Conservation (phyloP, 176 grass and related monocot species). For the Aegilops bicornis region DNA sequence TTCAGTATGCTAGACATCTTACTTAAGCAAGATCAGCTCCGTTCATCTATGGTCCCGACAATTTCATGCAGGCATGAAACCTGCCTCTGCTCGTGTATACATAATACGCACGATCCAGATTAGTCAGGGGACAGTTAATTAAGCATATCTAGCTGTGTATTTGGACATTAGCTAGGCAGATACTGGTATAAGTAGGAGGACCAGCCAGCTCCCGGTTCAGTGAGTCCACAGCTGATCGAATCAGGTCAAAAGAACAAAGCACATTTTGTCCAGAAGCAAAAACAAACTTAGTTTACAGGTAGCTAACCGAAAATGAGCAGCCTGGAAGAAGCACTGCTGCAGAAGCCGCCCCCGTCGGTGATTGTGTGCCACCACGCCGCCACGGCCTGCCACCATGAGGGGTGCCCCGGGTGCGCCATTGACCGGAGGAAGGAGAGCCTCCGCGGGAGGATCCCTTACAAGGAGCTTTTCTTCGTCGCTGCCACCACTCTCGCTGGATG, state of each 20-base stretch:
- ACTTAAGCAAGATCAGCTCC: neutral
- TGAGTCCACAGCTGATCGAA: constrained; percentile 17
- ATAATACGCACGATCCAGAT: neutral
- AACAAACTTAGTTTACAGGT: neutral
- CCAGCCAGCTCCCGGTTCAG: neutral
- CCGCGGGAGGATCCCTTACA: neutral
- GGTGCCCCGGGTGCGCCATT: neutral
- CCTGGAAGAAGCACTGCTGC: neutral
- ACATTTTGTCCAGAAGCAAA: neutral
- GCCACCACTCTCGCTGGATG: neutral
- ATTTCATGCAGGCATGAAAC: neutral
- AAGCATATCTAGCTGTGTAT: neutral
- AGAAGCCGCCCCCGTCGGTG: neutral
- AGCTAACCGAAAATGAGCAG: neutral
- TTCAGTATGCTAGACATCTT: neutral
- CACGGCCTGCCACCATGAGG: neutral
- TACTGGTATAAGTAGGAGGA: neutral
- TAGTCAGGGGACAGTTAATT: neutral
- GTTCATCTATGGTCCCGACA: neutral
- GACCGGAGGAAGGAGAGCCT: neutral
- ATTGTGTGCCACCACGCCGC: neutral
- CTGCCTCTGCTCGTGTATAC: neutral
- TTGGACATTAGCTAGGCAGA: neutral
- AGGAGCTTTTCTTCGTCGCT: constrained; percentile 10
- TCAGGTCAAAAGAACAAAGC: neutral